Conservation (phyloP, 1,139 yeast genomes). For the Yamadazyma friedrichii region DNA sequence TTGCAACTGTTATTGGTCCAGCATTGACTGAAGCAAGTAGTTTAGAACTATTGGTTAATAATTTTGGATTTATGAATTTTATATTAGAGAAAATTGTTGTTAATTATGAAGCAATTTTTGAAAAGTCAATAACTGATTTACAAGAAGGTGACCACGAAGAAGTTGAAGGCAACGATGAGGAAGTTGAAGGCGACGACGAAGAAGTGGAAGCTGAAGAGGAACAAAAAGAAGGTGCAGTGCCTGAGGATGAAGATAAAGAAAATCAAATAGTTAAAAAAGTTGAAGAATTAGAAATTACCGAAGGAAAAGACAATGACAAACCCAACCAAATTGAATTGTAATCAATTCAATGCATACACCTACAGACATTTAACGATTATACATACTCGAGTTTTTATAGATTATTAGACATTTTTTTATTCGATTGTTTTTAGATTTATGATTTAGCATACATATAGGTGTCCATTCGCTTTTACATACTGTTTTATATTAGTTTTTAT, state of each 20-base stretch:
- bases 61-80: constrained; percentile 57
- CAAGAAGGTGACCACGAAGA: background rate
- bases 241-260: constrained; percentile 1
- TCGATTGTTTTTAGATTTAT: background rate
- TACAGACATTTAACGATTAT: too few species aligned
- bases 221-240: background rate
- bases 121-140: constrained; percentile 8
- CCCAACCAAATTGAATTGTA: too few species aligned
- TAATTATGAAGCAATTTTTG: constrained; percentile 42
- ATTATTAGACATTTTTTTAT: too few species aligned
- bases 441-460: background rate
- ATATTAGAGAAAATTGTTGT: constrained; percentile 50
- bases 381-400: too few species aligned
- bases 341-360: too few species aligned
- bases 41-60: constrained; percentile 47
- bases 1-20: constrained; percentile 75
- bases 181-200: constrained; percentile 1
- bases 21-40: constrained; percentile 59
- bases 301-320: background rate
- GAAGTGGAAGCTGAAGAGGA: background rate
- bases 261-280: too few species aligned
- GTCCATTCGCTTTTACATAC: background rate
- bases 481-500: background rate
- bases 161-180: background rate
- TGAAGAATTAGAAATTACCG: background rate